A percentile compares a stretch with the other conserved stretches of the same genome.
Evolutionary conservation across 2,329 filamentous ascomycete genomes (phyloP).

Genomic region (Triangularia setosa): DNA sequence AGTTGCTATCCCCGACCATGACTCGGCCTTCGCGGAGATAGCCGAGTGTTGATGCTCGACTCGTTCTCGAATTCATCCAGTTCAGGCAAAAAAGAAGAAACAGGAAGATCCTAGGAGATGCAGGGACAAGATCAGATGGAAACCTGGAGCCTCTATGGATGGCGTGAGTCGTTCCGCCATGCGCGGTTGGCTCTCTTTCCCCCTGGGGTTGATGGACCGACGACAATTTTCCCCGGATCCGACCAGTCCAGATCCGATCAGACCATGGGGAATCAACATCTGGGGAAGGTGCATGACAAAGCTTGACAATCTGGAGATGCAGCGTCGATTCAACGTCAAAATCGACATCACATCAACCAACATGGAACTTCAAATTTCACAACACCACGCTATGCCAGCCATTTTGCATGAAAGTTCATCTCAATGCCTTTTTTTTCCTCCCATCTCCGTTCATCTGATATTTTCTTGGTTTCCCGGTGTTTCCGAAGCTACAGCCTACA

Average conservation of each 20-base stretch:
- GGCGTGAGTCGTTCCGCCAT: neutral
- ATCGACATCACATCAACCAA: neutral
- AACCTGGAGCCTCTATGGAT: neutral
- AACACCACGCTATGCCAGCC: neutral
- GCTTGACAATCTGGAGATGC: neutral
- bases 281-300: neutral
- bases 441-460: neutral
- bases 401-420: neutral
- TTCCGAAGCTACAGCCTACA: too few species aligned
- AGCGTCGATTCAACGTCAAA: neutral
- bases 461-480: neutral
- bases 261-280: neutral
- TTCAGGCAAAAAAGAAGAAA: neutral
- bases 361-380: neutral
- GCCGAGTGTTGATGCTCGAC: neutral
- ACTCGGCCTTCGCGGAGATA: constrained; percentile 9
- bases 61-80: neutral
- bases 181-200: neutral
- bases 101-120: neutral
- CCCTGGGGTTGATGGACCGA: neutral
- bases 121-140: neutral
- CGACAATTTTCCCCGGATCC: neutral
- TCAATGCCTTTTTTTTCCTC: neutral
- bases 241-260: neutral
- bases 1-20: constrained; percentile 4